These are phyloP conservation scores for Psilocybe cubensis DNA, from an alignment of 768 basidiomycete species.

Conservation along the genomic window DNA sequence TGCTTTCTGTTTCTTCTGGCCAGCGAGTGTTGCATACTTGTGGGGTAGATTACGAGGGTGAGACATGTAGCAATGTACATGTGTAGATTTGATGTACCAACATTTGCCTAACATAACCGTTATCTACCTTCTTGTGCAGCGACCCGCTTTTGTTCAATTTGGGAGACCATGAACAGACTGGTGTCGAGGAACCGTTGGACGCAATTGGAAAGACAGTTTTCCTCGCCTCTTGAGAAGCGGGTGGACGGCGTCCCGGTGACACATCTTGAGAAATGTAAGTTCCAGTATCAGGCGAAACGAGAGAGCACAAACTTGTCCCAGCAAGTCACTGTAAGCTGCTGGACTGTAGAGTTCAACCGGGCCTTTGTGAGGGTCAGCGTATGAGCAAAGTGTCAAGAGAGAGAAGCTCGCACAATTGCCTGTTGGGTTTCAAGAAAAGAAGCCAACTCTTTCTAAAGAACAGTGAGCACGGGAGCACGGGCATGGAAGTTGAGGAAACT, in stretches of 20 bases:
- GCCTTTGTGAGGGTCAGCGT: constrained; percentile 33
- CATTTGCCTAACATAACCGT: constrained; percentile 10
- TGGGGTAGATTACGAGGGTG: constrained; percentile 45
- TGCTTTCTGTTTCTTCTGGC: constrained; percentile 75
- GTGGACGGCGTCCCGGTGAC: constrained; percentile 79
- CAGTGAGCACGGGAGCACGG: background rate
- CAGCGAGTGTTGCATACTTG: constrained; percentile 52
- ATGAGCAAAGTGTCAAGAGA: constrained; percentile 10
- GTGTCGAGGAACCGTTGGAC: constrained; percentile 92
- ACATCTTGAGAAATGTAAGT: constrained; percentile 53
- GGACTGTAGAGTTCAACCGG: constrained; percentile 67
- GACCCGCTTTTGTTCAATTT: constrained; percentile 51
- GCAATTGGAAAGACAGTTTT: constrained; percentile 84
- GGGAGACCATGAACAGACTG: constrained; percentile 79
- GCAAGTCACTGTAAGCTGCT: constrained; percentile 80
- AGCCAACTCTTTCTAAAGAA: constrained; percentile 76
- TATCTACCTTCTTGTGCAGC: constrained; percentile 19
- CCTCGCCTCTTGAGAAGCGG: constrained; percentile 79
- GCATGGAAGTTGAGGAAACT: constrained; percentile 12
- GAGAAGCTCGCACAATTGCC: constrained; percentile 58
- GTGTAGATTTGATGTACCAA: constrained; percentile 19
- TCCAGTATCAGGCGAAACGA: constrained; percentile 1
- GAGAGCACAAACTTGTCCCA: constrained; percentile 82
- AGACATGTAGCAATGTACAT: constrained; percentile 19
- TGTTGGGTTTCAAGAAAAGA: constrained; percentile 84